phyloP scores from a whole-genome alignment of 148 eudicot species.

The Vaccinium darrowii region DNA sequence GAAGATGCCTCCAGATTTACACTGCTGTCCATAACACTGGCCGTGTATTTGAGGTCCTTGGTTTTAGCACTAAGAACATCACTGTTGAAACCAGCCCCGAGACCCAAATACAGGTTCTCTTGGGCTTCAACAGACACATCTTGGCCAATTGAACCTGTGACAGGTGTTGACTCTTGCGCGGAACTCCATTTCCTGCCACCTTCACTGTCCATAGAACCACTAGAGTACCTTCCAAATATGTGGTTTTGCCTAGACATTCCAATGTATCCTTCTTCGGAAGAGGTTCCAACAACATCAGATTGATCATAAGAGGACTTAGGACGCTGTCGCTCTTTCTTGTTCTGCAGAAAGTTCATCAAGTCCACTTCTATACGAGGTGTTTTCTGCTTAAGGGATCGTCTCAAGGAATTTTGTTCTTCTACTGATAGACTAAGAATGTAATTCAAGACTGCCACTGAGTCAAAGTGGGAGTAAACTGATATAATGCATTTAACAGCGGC shows the following conservation, averaged over 20 bases:
- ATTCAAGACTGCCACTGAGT: constrained; percentile 77
- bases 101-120: constrained; percentile 38
- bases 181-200: constrained; percentile 83
- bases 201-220: constrained; percentile 72
- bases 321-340: constrained; percentile 84
- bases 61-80: constrained; percentile 44
- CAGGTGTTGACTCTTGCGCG: constrained; percentile 49
- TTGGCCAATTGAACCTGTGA: constrained; percentile 41
- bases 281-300: constrained; percentile 79
- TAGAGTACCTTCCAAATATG: constrained; percentile 68
- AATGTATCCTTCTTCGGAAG: constrained; percentile 84
- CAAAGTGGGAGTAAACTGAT: constrained; percentile 87
- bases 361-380: constrained; percentile 99
- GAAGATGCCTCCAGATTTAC: constrained; percentile 40
- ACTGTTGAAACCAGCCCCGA: constrained; percentile 42
- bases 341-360: constrained; percentile 87
- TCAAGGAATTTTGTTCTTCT: constrained; percentile 91
- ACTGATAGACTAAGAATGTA: constrained; percentile 86
- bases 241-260: constrained; percentile 69
- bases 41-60: constrained; percentile 45
- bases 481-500: constrained; percentile 88
- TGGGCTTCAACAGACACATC: constrained; percentile 52
- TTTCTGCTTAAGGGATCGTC: constrained; percentile 88
- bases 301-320: constrained; percentile 80
- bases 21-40: constrained; percentile 34